phyloP scores from a whole-genome alignment of 2,329 filamentous ascomycete species.

The Epichloe sibirici region DNA sequence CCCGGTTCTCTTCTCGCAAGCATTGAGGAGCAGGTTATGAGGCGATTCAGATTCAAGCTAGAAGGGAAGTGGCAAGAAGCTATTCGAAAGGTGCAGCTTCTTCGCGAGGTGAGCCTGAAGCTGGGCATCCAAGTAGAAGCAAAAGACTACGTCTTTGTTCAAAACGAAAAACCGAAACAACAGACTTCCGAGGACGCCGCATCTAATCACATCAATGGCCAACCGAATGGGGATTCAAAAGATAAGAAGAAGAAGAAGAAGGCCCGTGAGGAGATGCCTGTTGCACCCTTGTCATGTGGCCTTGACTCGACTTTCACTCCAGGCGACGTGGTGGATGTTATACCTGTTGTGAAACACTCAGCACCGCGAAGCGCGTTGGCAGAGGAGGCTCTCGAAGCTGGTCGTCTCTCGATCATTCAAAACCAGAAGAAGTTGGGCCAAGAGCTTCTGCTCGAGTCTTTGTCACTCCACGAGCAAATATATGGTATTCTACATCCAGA shows the following conservation, averaged over 20 bases:
- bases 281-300: constrained; percentile 30
- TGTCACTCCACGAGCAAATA: constrained; percentile 95
- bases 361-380: constrained; percentile 81
- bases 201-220: constrained; percentile 26
- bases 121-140: constrained; percentile 78
- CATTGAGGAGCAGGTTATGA: constrained; percentile 57
- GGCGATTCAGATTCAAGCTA: constrained; percentile 68
- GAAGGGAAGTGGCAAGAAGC: constrained; percentile 53
- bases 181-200: constrained; percentile 17
- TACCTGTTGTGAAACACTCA: constrained; percentile 92
- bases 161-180: constrained; percentile 16
- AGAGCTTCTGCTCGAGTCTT: constrained; percentile 86
- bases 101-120: constrained; percentile 81
- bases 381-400: constrained; percentile 91
- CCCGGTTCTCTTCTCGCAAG: constrained; percentile 57
- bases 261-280: constrained; percentile 44
- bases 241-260: constrained; percentile 50
- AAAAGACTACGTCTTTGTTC: constrained; percentile 38
- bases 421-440: constrained; percentile 92
- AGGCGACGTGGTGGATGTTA: constrained; percentile 82
- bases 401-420: constrained; percentile 89
- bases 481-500: constrained; percentile 96
- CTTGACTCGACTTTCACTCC: constrained; percentile 48
- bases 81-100: constrained; percentile 66
- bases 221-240: constrained; percentile 29